phyloP scores from a whole-genome alignment of 2,329 filamentous ascomycete genomes.

The Karstenula rhodostoma region DNA sequence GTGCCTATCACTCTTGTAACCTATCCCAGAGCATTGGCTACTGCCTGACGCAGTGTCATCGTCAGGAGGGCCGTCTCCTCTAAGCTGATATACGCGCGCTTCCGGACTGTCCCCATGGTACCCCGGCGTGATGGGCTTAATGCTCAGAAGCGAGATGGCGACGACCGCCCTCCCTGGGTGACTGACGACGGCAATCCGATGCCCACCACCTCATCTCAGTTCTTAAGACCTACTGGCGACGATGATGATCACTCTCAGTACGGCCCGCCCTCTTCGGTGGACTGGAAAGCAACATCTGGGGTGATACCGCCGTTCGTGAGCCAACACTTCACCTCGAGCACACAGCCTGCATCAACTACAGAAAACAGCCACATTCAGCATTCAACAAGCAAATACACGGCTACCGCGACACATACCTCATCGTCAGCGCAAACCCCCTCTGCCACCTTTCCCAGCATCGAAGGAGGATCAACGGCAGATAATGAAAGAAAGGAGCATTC shows the following conservation, averaged over 20 bases:
- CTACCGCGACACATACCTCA: neutral
- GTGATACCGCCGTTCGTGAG: slow-evolving; percentile 6
- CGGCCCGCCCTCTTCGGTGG: slow-evolving; percentile 5
- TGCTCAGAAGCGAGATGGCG: slow-evolving; percentile 7
- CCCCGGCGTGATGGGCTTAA: neutral
- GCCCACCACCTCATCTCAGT: neutral
- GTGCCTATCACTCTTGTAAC: slow-evolving; percentile 1
- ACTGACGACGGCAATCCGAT: neutral
- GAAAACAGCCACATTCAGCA: neutral
- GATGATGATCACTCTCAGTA: slow-evolving; percentile 16
- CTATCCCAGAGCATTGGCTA: neutral
- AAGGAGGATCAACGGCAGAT: neutral
- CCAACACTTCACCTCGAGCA: neutral
- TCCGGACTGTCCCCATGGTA: neutral
- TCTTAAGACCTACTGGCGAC: slow-evolving; percentile 10
- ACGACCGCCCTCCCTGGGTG: slow-evolving; percentile 1
- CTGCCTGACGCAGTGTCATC: neutral
- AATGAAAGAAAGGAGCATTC: slow-evolving; percentile 13
- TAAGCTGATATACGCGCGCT: slow-evolving; percentile 4
- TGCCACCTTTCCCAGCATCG: neutral
- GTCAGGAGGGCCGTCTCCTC: slow-evolving; percentile 1
- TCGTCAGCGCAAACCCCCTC: too few species aligned
- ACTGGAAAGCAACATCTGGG: slow-evolving; percentile 1
- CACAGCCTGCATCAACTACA: neutral
- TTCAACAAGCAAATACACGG: neutral